A percentile compares a stretch with the other conserved stretches of the same genome.
phyloP scores from a whole-genome alignment of 805 yeast species.

The Huiozyma naganishii region DNA sequence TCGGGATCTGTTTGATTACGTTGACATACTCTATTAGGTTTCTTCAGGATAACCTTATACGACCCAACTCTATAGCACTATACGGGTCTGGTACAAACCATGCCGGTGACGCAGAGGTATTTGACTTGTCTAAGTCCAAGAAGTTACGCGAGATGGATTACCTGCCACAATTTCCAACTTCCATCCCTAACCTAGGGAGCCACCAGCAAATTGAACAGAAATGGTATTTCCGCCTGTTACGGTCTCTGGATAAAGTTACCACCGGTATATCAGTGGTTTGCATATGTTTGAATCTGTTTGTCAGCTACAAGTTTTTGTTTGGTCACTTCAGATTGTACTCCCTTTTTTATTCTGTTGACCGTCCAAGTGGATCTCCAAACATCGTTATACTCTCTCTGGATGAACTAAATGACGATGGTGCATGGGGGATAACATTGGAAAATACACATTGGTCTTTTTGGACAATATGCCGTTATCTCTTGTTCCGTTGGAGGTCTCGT shows the following conservation, averaged over 20 bases:
- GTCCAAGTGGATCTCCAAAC: constrained; percentile 9
- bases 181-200: not conserved
- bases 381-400: constrained; percentile 12
- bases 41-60: constrained; percentile 22
- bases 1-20: constrained; percentile 16
- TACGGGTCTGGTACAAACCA: constrained; percentile 1
- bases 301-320: constrained; percentile 14
- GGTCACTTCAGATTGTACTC: constrained; percentile 15
- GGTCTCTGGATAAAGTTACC: constrained; percentile 9
- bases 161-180: constrained; percentile 7
- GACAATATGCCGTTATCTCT: too few relatives aligned
- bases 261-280: constrained; percentile 3
- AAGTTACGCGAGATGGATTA: constrained; percentile 14
- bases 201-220: not conserved
- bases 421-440: constrained; percentile 2
- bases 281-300: constrained; percentile 7
- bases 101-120: constrained; percentile 2
- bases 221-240: constrained; percentile 10
- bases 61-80: constrained; percentile 16
- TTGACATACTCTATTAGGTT: constrained; percentile 15
- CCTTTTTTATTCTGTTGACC: constrained; percentile 7
- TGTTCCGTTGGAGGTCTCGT: too few relatives aligned
- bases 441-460: constrained; percentile 12
- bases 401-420: constrained; percentile 12
- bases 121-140: constrained; percentile 22